These are phyloP conservation scores for Cyclotella sp. DNA, from an alignment of 108 stramenopile genomes.

Conservation along the genomic window DNA sequence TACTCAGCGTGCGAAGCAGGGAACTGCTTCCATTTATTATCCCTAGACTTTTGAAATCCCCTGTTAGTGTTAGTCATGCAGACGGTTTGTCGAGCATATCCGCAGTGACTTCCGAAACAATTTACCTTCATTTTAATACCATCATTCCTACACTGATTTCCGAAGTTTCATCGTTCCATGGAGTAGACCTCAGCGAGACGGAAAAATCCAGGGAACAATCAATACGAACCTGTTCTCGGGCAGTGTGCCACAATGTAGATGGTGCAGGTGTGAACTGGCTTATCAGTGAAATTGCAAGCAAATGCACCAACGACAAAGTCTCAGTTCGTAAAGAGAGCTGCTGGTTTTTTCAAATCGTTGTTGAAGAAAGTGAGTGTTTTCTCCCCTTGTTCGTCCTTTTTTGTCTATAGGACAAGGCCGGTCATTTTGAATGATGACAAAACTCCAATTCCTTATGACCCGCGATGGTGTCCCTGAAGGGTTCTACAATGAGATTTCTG, in stretches of 20 bases:
- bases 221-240: conserved; percentile 66
- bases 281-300: conserved; percentile 76
- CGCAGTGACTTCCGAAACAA: conserved; percentile 81
- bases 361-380: conserved; percentile 80
- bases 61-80: conserved; percentile 87
- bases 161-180: conserved; percentile 71
- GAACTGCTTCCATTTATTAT: conserved; percentile 95
- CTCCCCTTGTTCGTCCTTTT: not conserved
- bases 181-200: conserved; percentile 51
- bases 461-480: conserved; percentile 13
- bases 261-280: conserved; percentile 85
- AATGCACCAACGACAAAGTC: conserved; percentile 78
- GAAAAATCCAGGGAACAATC: conserved; percentile 64
- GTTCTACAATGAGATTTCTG: conserved; percentile 33
- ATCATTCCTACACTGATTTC: conserved; percentile 79
- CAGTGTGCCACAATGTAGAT: conserved; percentile 71
- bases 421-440: conserved; percentile 10
- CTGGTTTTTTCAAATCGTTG: conserved; percentile 75
- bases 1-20: conserved; percentile 88
- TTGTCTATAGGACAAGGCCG: not conserved
- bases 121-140: conserved; percentile 82
- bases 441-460: conserved; percentile 16
- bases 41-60: conserved; percentile 85
- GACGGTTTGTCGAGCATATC: conserved; percentile 91
- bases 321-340: conserved; percentile 77